Evolutionary conservation across 164 flowering plant species (phyloP).

Genomic region (Chimonanthus salicifolius): DNA sequence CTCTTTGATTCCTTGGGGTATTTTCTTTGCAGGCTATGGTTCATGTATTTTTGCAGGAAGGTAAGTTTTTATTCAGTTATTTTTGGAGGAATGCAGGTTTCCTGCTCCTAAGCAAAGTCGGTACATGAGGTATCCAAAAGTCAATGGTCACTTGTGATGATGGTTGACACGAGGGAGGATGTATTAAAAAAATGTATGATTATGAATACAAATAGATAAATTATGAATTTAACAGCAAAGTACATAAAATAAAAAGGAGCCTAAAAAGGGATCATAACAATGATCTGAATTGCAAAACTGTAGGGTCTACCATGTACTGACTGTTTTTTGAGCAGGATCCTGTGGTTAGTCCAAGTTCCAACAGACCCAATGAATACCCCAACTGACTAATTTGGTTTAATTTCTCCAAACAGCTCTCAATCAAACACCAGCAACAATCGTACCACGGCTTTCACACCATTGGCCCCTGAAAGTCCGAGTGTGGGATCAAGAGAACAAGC

Average conservation of each 20-base stretch:
- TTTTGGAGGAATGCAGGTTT: too few relatives aligned
- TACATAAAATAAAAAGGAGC: background rate
- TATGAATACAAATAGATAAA: background rate
- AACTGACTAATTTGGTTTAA: background rate
- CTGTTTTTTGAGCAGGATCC: background rate
- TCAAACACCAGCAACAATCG: conserved; percentile 23
- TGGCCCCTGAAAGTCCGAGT: conserved; percentile 36
- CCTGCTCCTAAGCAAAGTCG: background rate
- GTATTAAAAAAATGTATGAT: background rate
- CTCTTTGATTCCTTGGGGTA: conserved; percentile 3
- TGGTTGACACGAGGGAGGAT: background rate
- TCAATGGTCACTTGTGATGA: background rate
- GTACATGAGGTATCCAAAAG: background rate
- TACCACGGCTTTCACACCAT: conserved; percentile 27
- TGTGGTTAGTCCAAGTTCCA: background rate
- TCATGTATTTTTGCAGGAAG: conserved; percentile 63
- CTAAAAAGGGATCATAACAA: too few relatives aligned
- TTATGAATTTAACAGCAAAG: background rate
- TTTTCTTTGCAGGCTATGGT: conserved; percentile 49
- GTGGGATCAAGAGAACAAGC: conserved; percentile 19
- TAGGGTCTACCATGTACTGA: too few relatives aligned
- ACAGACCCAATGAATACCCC: background rate
- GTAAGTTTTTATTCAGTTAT: conserved; percentile 13
- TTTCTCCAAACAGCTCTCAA: conserved; percentile 31
- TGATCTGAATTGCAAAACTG: background rate